phyloP scores from a whole-genome alignment of 176 grass and related monocot species.

The Hordeum vulgare region DNA sequence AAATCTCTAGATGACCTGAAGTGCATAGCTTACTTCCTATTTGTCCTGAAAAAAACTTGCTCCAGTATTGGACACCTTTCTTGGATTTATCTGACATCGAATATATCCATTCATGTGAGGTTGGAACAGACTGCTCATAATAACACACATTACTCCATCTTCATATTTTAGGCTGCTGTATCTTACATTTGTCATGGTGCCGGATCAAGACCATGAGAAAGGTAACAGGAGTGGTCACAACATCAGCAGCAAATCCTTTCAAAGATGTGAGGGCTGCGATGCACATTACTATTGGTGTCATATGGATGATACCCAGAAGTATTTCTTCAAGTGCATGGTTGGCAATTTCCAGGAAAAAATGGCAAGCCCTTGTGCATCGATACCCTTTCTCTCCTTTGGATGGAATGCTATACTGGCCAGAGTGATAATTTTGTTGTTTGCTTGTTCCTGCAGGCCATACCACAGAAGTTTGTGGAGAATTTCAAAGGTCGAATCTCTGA shows the following conservation, averaged over 20 bases:
- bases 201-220: not conserved
- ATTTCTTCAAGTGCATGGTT: constrained; percentile 7
- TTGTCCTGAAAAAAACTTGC: not conserved
- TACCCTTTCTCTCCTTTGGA: not conserved
- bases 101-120: not conserved
- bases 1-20: not conserved
- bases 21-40: not conserved
- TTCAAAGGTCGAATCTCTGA: constrained; percentile 16
- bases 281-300: not conserved
- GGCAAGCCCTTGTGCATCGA: not conserved
- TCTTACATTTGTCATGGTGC: not conserved
- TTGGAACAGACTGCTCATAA: not conserved
- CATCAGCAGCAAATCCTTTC: not conserved
- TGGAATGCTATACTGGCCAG: not conserved
- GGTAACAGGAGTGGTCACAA: not conserved
- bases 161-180: not conserved
- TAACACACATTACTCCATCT: not conserved
- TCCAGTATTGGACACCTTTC: not conserved
- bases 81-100: not conserved
- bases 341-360: not conserved
- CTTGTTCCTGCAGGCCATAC: constrained; percentile 20
- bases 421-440: not conserved
- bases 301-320: not conserved
- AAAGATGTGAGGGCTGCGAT: not conserved
- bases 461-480: constrained; percentile 31